These are phyloP conservation scores for Flaveria brownii DNA, from an alignment of 129 eudicot species.

Conservation along the genomic window DNA sequence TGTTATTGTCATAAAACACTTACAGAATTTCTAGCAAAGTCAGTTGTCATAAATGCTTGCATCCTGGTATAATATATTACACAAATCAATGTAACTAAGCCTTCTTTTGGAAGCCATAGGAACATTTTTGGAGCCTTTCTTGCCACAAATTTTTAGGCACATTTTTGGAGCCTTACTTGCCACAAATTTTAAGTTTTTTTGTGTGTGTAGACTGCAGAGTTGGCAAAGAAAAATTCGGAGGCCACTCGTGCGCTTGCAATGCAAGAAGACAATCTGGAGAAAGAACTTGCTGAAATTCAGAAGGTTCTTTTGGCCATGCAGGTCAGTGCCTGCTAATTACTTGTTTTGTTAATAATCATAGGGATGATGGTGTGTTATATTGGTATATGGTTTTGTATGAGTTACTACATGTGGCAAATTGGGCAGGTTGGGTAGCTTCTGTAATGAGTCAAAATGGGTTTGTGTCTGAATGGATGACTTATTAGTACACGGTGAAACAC, in stretches of 20 bases:
- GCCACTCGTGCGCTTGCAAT: constrained; percentile 83
- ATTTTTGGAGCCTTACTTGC: constrained; percentile 23
- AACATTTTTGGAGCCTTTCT: constrained; percentile 20
- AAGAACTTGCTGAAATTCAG: constrained; percentile 95
- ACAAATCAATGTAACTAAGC: background rate
- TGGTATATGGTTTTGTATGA: background rate
- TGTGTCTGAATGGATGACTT: background rate
- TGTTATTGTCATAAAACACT: background rate
- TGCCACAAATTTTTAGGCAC: background rate
- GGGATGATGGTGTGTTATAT: constrained; percentile 4
- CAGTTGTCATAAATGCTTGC: background rate
- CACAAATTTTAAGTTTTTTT: background rate
- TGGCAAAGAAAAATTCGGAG: constrained; percentile 86
- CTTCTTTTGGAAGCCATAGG: background rate
- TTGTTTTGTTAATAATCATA: background rate
- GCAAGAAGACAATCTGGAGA: constrained; percentile 82
- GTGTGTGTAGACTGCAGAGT: constrained; percentile 68
- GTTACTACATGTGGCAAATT: background rate
- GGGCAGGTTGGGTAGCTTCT: background rate
- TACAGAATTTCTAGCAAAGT: background rate
- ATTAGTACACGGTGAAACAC: background rate
- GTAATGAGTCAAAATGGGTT: background rate
- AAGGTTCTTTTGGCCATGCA: constrained; percentile 96
- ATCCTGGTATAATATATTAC: background rate
- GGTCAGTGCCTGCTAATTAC: constrained; percentile 39